Percentiles rank a stretch among this genome's conserved stretches.
These are phyloP conservation scores for Penicillium capsulatum DNA, from an alignment of 2,329 filamentous ascomycete species.

Conservation along the genomic window DNA sequence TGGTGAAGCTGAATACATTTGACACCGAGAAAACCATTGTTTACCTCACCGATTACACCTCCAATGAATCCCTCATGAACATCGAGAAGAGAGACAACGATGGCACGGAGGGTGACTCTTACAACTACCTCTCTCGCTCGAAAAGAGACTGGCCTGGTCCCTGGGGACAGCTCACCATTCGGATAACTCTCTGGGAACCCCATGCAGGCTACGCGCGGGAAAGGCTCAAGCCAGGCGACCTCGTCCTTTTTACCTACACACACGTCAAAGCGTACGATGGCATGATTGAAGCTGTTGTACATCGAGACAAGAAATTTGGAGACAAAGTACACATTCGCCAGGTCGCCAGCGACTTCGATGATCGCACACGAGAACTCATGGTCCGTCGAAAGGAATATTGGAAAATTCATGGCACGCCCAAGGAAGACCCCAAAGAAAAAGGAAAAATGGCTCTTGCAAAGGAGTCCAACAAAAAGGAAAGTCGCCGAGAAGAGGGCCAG, in stretches of 20 bases:
- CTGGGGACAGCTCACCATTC: slow-evolving; percentile 65
- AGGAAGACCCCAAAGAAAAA: slow-evolving; percentile 33
- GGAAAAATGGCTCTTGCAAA: slow-evolving; percentile 18
- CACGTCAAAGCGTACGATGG: slow-evolving; percentile 58
- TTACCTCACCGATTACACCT: slow-evolving; percentile 80
- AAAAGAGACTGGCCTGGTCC: slow-evolving; percentile 64
- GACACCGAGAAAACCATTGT: slow-evolving; percentile 53
- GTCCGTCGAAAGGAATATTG: slow-evolving; percentile 64
- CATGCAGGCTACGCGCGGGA: slow-evolving; percentile 59
- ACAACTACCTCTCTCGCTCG: slow-evolving; percentile 48
- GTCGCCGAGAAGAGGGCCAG: slow-evolving; percentile 31
- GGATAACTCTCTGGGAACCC: slow-evolving; percentile 65
- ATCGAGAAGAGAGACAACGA: slow-evolving; percentile 39
- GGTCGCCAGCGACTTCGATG: slow-evolving; percentile 46
- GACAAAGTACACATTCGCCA: slow-evolving; percentile 57
- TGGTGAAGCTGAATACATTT: slow-evolving; percentile 55
- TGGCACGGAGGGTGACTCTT: slow-evolving; percentile 51
- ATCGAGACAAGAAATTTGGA: slow-evolving; percentile 53
- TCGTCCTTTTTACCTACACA: slow-evolving; percentile 67
- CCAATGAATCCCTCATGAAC: slow-evolving; percentile 61
- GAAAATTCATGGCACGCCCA: slow-evolving; percentile 45
- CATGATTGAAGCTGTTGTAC: slow-evolving; percentile 68
- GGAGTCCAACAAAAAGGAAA: slow-evolving; percentile 26
- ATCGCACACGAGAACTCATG: slow-evolving; percentile 55
- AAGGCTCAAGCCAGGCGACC: slow-evolving; percentile 55